A percentile compares a stretch with the other conserved stretches of the same genome.
These are phyloP conservation scores for Lactarius indigo DNA, from an alignment of 768 basidiomycete genomes.

Conservation along the genomic window DNA sequence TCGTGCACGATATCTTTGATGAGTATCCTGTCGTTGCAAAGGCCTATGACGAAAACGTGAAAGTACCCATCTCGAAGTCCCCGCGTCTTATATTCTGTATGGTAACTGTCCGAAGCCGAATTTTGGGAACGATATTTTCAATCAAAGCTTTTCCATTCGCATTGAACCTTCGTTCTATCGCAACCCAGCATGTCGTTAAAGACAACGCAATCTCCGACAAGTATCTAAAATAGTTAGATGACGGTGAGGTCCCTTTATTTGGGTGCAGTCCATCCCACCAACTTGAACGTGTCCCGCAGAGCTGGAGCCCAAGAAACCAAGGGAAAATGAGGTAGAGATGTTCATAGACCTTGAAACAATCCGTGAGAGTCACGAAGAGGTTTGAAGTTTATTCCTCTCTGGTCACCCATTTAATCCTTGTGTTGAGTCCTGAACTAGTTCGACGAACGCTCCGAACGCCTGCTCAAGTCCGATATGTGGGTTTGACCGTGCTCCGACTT, in stretches of 20 bases:
- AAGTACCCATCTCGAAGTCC: no score
- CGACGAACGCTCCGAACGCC: slow-evolving; percentile 92
- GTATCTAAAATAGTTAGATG: slow-evolving; percentile 94
- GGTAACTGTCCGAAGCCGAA: no score
- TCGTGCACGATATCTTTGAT: no score
- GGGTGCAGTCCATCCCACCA: neutral
- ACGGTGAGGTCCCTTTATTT: slow-evolving; percentile 52
- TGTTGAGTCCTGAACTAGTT: slow-evolving; percentile 45
- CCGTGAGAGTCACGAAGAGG: slow-evolving; percentile 86
- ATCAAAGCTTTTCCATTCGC: no score
- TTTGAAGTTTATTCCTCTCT: slow-evolving; percentile 32
- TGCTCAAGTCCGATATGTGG: slow-evolving; percentile 78
- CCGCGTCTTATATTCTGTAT: no score
- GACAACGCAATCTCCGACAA: slow-evolving; percentile 94
- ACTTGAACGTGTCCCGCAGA: slow-evolving; percentile 43
- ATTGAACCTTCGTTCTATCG: no score
- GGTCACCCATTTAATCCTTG: neutral
- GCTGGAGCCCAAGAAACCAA: slow-evolving; percentile 69
- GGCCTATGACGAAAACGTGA: no score
- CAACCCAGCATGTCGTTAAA: no score
- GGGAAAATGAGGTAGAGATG: slow-evolving; percentile 62
- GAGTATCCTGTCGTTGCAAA: no score
- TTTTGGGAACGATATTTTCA: no score
- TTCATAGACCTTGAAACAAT: slow-evolving; percentile 88
- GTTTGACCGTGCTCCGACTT: slow-evolving; percentile 25